Conservation (phyloP, 495 filamentous ascomycete species). For the Bathelium albidoporum region DNA sequence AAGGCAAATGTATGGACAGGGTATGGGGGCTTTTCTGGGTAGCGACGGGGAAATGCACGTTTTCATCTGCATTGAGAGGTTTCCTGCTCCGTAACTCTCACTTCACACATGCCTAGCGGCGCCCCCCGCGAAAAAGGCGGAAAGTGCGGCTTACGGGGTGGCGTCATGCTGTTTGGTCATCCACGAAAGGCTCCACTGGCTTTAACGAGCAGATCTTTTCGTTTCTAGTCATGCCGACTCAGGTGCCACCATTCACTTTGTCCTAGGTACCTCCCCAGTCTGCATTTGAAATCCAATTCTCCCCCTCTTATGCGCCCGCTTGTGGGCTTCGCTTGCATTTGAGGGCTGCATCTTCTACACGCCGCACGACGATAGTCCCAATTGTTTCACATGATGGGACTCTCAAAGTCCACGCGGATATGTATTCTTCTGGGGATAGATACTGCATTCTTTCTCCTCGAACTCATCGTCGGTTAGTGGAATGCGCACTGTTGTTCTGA, state of each 20-base stretch:
- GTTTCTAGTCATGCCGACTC: background rate
- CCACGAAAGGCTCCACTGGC: background rate
- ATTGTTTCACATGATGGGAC: constrained; percentile 50
- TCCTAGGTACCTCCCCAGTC: background rate
- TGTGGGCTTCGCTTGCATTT: background rate
- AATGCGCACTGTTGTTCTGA: constrained; percentile 4
- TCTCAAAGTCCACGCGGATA: constrained; percentile 89
- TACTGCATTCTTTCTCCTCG: constrained; percentile 75
- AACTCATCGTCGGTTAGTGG: constrained; percentile 61
- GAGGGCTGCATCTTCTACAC: background rate
- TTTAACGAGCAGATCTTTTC: background rate
- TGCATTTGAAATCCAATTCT: background rate
- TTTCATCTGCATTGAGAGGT: too few species aligned
- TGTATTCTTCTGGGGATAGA: constrained; percentile 87
- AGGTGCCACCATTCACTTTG: background rate
- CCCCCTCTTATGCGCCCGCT: background rate
- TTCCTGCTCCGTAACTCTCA: too few species aligned
- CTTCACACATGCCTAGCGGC: too few species aligned
- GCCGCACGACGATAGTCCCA: background rate
- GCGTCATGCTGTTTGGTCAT: background rate
- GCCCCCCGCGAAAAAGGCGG: too few species aligned
- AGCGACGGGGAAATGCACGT: too few species aligned
- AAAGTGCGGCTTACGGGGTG: too few species aligned
- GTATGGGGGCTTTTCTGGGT: too few species aligned
- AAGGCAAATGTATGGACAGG: too few species aligned